Evolutionary conservation across 306 rosid genomes (phyloP), one percentile per base, ranked within the genome.

Genomic region (Vigna angularis): DNA sequence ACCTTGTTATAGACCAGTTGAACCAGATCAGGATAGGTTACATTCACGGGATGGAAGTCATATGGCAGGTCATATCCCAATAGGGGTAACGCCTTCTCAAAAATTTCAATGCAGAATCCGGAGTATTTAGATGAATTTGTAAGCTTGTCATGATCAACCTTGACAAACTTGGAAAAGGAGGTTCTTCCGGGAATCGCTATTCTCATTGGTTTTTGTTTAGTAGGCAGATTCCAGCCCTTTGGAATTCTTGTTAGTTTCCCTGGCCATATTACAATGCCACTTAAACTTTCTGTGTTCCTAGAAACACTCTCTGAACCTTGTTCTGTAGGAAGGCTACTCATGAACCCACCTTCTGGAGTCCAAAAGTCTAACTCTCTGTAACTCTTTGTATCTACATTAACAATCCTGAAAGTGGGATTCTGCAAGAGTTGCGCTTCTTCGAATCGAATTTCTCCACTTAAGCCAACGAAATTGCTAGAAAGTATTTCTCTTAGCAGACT

Each of bases 121-220:
- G 30, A 50, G 20, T 77, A 91, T 49, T 18, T 32, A 6, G 69
- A 57, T 34, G 45, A 14, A 15, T 51, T 53, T 47, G 70, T 26
- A 22, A 70, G 32, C 38, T 79, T 69, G 15, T 65, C 78, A 30
- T 84, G 68, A 34, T 70, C 84, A 24, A 92, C 86, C 48, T 73
- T 86, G 58, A 90, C 96, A 79, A 93, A 93, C 78, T 75, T 86
- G 9, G 81, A 58, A 83, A 93, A 90, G 49, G 79, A 30, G 13
- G 93, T 70, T 42, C 71, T 84, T n/a, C 88, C 91, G 0, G 97
- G 97, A 57, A 93, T 85, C 5, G 87, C 96, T 53, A 93, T 89
- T 81, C 7, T 87, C 85, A 93, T 42, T 58, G 78, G 86, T 16
- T 83, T 89, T 18, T 32, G 56, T 73, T 50, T 69, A 10, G 85